phyloP scores from a whole-genome alignment of 768 basidiomycete genomes.

The Amanita rubescens region DNA sequence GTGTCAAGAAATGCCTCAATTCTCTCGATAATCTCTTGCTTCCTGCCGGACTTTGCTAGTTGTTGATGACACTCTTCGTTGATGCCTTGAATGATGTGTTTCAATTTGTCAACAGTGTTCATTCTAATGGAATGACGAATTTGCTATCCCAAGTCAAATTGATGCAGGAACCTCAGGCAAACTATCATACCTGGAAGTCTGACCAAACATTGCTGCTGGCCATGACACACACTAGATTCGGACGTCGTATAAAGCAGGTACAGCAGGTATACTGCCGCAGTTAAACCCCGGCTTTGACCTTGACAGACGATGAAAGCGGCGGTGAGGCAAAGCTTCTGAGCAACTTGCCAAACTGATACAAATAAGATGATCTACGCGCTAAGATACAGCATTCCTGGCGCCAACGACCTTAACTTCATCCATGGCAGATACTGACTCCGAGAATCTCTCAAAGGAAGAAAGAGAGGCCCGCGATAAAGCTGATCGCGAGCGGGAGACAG shows the following conservation, averaged over 20 bases:
- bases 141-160: slow-evolving; percentile 32
- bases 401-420: slow-evolving; percentile 7
- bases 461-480: slow-evolving; percentile 64
- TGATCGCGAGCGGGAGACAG: slow-evolving; percentile 59
- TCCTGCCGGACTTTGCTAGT: slow-evolving; percentile 74
- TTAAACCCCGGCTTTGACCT: neutral
- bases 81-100: slow-evolving; percentile 70
- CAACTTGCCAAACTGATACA: neutral
- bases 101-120: slow-evolving; percentile 82
- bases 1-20: slow-evolving; percentile 50
- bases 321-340: neutral
- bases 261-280: neutral
- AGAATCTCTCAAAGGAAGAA: slow-evolving; percentile 71
- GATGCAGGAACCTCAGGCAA: neutral
- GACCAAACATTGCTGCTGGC: slow-evolving; percentile 54
- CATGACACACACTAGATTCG: slow-evolving; percentile 30
- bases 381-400: slow-evolving; percentile 3
- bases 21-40: slow-evolving; percentile 80
- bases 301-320: neutral
- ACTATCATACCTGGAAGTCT: slow-evolving; percentile 58
- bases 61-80: slow-evolving; percentile 71
- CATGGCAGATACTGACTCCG: slow-evolving; percentile 43
- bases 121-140: slow-evolving; percentile 63
- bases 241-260: neutral
- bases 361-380: slow-evolving; percentile 2